Evolutionary conservation across 192 early-diverging fungal species (phyloP).

Genomic region (Mortierella hygrophila): DNA sequence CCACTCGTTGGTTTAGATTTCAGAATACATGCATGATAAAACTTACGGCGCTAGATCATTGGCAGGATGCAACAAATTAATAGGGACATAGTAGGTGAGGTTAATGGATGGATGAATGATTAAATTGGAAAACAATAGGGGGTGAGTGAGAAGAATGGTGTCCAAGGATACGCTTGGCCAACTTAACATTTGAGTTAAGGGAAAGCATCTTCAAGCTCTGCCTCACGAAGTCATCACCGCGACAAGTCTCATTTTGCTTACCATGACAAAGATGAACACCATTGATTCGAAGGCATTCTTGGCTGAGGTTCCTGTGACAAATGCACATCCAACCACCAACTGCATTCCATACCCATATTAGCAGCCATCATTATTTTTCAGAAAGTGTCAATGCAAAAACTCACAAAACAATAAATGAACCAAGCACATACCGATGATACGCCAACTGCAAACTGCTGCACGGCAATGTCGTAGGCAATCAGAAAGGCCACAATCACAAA

Average conservation of each 20-base stretch:
- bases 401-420: not conserved
- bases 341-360: not conserved
- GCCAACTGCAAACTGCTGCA: slow-evolving; percentile 48
- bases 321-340: slow-evolving; percentile 45
- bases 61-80: no score
- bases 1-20: no score
- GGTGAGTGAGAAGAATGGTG: no score
- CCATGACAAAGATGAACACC: slow-evolving; percentile 51
- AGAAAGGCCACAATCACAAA: slow-evolving; percentile 38
- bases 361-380: not conserved
- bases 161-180: not conserved
- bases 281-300: slow-evolving; percentile 53
- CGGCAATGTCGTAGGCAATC: slow-evolving; percentile 37
- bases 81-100: no score
- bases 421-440: slow-evolving; percentile 36
- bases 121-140: no score
- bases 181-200: not conserved
- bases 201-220: not conserved
- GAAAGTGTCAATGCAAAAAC: not conserved
- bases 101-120: no score
- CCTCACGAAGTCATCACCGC: not conserved
- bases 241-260: not conserved
- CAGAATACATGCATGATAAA: no score
- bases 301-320: slow-evolving; percentile 50
- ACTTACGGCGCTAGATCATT: slow-evolving; percentile 26